These are phyloP conservation scores for Fusarium pseudoanthophilum DNA, from an alignment of 2,329 filamentous ascomycete genomes.

Conservation along the genomic window DNA sequence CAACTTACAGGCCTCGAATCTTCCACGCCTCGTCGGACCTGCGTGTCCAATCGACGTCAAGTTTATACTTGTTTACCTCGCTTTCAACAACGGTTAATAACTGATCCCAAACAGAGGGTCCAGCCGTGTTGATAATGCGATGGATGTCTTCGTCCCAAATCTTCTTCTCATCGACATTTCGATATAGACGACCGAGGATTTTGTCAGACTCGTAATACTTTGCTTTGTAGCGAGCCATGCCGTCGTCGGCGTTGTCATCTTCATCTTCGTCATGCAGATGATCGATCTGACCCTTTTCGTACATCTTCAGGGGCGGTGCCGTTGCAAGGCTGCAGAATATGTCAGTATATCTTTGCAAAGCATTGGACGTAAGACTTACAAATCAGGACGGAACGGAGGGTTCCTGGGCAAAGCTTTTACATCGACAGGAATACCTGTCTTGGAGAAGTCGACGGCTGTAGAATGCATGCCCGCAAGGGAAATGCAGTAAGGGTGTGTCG, in stretches of 20 bases:
- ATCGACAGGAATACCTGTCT: constrained; percentile 73
- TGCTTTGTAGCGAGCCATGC: constrained; percentile 56
- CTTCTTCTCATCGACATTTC: constrained; percentile 75
- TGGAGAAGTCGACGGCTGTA: constrained; percentile 79
- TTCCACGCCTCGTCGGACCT: constrained; percentile 53
- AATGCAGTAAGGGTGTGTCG: constrained; percentile 61
- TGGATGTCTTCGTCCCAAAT: constrained; percentile 68
- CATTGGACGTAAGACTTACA: constrained; percentile 53
- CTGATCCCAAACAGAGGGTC: constrained; percentile 57
- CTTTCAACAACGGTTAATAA: constrained; percentile 47
- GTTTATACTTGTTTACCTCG: constrained; percentile 30
- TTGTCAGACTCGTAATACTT: constrained; percentile 75
- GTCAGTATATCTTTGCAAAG: not conserved
- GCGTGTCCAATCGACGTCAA: constrained; percentile 49
- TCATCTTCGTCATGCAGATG: constrained; percentile 46
- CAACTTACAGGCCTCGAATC: constrained; percentile 59
- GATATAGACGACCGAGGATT: constrained; percentile 75
- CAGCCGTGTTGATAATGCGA: constrained; percentile 39
- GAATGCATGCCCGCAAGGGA: constrained; percentile 73
- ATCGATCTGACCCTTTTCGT: constrained; percentile 57
- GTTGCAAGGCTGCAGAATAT: constrained; percentile 54
- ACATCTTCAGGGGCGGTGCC: constrained; percentile 56
- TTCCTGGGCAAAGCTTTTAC: constrained; percentile 55
- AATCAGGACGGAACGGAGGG: constrained; percentile 61
- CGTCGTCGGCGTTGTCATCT: constrained; percentile 53